These are phyloP conservation scores for Scleromitrula shiraiana DNA, from an alignment of 2,329 filamentous ascomycete genomes.

Conservation along the genomic window DNA sequence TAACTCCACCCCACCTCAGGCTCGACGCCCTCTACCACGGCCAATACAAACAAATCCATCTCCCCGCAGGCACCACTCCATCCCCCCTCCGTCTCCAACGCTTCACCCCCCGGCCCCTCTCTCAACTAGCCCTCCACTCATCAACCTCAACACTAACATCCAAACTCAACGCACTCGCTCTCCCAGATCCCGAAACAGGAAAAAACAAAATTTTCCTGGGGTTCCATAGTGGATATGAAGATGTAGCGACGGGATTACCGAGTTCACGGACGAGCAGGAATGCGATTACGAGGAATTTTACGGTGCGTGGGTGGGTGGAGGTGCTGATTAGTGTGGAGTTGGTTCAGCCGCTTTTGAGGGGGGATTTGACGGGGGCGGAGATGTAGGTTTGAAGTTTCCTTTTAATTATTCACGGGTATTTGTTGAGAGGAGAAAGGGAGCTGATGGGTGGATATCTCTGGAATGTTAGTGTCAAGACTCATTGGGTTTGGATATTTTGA, in stretches of 20 bases:
- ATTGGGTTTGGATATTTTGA: no score
- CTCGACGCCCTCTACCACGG: not conserved
- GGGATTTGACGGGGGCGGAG: not conserved
- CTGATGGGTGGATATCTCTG: not conserved
- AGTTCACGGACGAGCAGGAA: not conserved
- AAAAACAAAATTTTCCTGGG: not conserved
- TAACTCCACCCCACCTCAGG: no score
- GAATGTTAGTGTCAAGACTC: no score
- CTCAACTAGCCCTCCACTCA: not conserved
- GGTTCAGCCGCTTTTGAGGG: not conserved
- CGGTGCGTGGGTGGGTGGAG: not conserved
- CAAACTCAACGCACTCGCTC: no score
- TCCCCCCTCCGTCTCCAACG: no score
- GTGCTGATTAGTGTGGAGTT: not conserved
- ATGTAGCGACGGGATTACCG: not conserved
- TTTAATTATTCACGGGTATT: not conserved
- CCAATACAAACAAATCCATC: no score
- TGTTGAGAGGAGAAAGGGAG: not conserved
- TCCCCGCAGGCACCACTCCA: no score
- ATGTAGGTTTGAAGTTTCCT: not conserved
- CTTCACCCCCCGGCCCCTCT: not conserved
- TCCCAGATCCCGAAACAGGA: not conserved
- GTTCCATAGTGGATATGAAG: conserved; percentile 1
- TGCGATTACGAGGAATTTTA: not conserved
- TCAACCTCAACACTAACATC: not conserved